Evolutionary conservation across 352 stramenopile genomes (phyloP).

Genomic region (Globisporangium canariense): DNA sequence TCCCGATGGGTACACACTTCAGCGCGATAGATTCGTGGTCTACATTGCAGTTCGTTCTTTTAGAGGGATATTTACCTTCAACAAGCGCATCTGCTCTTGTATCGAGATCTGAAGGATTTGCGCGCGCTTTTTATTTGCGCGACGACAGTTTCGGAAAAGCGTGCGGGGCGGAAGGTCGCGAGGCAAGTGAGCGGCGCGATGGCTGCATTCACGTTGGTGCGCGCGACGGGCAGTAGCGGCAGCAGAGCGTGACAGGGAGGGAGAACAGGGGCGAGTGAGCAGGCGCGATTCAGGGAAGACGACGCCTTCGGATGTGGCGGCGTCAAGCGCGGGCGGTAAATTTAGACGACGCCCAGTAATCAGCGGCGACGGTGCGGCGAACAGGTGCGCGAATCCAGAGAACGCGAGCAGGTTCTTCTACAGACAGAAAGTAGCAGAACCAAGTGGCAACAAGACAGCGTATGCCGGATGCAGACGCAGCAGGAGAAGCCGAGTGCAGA

Average conservation of each 20-base stretch:
- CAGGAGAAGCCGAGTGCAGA: conserved; percentile 1
- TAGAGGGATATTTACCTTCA: conserved; percentile 17
- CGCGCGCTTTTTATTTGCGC: not conserved
- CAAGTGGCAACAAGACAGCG: not conserved
- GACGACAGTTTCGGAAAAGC: conserved; percentile 24
- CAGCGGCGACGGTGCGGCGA: not conserved
- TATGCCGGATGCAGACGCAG: not conserved
- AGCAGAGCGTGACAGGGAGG: not conserved
- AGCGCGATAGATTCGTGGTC: not conserved
- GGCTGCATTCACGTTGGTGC: not conserved
- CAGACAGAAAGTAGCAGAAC: not conserved
- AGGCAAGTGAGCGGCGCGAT: not conserved
- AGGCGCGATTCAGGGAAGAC: not conserved
- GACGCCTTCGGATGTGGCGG: not conserved
- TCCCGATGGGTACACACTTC: not conserved
- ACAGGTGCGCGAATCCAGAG: not conserved
- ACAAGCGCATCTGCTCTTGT: conserved; percentile 12
- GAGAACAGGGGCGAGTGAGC: not conserved
- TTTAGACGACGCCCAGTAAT: not conserved
- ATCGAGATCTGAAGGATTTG: conserved; percentile 6
- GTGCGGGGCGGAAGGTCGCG: not conserved
- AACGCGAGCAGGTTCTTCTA: not conserved
- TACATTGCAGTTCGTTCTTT: conserved; percentile 6
- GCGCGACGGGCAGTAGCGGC: not conserved
- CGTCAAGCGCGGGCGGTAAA: not conserved